Conservation (phyloP, 2,329 filamentous ascomycete genomes). For the Purpureocillium takamizusanense region DNA sequence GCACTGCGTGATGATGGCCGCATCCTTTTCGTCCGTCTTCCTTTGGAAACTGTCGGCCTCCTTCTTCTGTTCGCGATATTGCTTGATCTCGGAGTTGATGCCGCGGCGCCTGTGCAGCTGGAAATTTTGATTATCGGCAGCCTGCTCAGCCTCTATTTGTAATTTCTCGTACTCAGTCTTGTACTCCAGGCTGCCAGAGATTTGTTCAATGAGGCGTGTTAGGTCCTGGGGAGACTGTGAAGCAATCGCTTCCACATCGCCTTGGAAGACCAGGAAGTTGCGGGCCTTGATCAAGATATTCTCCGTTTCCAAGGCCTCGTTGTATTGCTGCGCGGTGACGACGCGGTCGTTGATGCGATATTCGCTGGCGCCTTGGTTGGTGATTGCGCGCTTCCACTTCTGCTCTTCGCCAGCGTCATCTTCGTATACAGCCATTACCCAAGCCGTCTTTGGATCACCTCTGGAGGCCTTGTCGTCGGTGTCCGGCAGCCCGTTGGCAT, state of each 20-base stretch:
- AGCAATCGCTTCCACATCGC: conserved; percentile 94
- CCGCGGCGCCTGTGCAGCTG: conserved; percentile 83
- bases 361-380: conserved; percentile 78
- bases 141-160: conserved; percentile 79
- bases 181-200: conserved; percentile 90
- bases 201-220: conserved; percentile 91
- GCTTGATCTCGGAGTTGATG: conserved; percentile 96
- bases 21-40: conserved; percentile 83
- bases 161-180: conserved; percentile 88
- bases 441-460: conserved; percentile 84
- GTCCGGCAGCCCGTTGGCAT: conserved; percentile 51
- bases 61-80: conserved; percentile 93
- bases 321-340: conserved; percentile 87
- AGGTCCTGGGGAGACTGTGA: conserved; percentile 91
- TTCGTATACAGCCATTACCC: conserved; percentile 99
- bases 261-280: conserved; percentile 97
- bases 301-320: conserved; percentile 81
- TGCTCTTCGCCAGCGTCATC: conserved; percentile 94
- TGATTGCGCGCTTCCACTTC: conserved; percentile 93
- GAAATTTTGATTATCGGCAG: conserved; percentile 78
- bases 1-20: conserved; percentile 85
- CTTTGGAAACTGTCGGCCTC: conserved; percentile 90
- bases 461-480: conserved; percentile 58
- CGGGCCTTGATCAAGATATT: conserved; percentile 97
- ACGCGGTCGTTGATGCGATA: conserved; percentile 92